Base-by-base conservation (phyloP, 2,329 filamentous ascomycete species). In the Xylariaceae sp. region DNA sequence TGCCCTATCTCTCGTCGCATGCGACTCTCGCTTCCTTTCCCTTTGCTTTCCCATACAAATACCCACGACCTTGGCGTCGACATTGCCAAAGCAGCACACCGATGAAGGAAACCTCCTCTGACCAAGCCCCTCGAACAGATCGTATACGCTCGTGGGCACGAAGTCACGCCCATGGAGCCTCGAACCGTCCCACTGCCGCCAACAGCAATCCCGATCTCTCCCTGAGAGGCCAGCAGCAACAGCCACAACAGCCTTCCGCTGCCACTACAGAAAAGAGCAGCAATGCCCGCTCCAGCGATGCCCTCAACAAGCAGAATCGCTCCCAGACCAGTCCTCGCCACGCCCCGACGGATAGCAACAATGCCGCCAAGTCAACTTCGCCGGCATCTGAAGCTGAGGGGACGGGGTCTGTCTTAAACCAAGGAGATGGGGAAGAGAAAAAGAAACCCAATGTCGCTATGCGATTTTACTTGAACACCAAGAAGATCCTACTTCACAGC, bases 401-500 rank as follows among this genome's bases (percentile, higher is more conserved):
- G 67, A 56, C 68, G 75, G 69, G 78, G 77, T 28, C 72, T 80
- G 56, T 79, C 74, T 39, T 81, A 78, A 65, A 59, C 22, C 54
- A 63, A 19, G 50, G 30, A 19, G 50, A 30, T 24, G 53, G 51
- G 24, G 35, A 44, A 9, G 47, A 57, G 28, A 43, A 58, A 41
- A 57, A 60, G 37, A 56, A 57, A 43, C 54, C 52, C 22, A 63
- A 60, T 42, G 37, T 64, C 38, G 45, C 53, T 41, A 54, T 51
- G 44, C 60, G 64, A 47, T 64, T 67, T 39, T 65, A 68, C 49
- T 65, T 69, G 57, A 78, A 82, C 60, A 65, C 73, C 50, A 74
- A 71, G 72, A 74, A 68, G 60, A 79, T 81, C 56, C 55, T 90
- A 48, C 74, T 81, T 33, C 79, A 87, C 60, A 89, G 82, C 69